Base-by-base conservation (phyloP, 345 rosid species). In the Salix arbutifolia region DNA sequence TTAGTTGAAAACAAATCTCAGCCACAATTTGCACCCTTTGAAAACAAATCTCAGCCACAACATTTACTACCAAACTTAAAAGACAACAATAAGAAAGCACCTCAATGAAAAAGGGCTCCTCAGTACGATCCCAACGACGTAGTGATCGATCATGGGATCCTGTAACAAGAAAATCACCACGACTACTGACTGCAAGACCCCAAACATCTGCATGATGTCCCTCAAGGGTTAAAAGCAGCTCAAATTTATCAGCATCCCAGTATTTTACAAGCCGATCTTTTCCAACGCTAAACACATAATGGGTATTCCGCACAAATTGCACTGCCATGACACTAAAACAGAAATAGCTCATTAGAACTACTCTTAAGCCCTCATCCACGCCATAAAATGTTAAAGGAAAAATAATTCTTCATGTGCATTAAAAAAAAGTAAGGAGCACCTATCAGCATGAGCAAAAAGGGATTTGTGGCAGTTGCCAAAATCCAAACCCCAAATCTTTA, bases 181-280 rank as follows among this genome's bases (percentile, higher is more conserved):
- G 96, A 73, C 78, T 87, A 81, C 99, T 90, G 56, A 89, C 31
- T 69, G 98, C 91, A 72, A 96, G 92, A 86, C 99, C 90, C 97
- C 97, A 96, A 76, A 96, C 83, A 85, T 90, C 94, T 58, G 94
- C 94, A 82, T 92, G 99, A 82, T 96, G 99, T 40, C 97, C 99
- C 81, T 90, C 94, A 76, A 96, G 93, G 58, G 97, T 90, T 82
- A 96, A 83, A 77, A 96, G 92, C 81, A 91, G 84, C 89, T 96
- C 98, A 73, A 96, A 96, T 84, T 96, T 96, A 82, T 91, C 98
- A 3, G 96, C 99, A 86, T 96, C 99, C 99, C 98, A 96, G 83
- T 96, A 96, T 77, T 93, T 96, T 67, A 96, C 90, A 69, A 92
- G 91, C 60, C 90, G 87, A 81, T 93, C 99, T 85, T 96, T 96